Evolutionary conservation across 208 protist genomes (phyloP), one percentile per base, ranked within the genome.

Genomic region (Trypanosoma brucei): DNA sequence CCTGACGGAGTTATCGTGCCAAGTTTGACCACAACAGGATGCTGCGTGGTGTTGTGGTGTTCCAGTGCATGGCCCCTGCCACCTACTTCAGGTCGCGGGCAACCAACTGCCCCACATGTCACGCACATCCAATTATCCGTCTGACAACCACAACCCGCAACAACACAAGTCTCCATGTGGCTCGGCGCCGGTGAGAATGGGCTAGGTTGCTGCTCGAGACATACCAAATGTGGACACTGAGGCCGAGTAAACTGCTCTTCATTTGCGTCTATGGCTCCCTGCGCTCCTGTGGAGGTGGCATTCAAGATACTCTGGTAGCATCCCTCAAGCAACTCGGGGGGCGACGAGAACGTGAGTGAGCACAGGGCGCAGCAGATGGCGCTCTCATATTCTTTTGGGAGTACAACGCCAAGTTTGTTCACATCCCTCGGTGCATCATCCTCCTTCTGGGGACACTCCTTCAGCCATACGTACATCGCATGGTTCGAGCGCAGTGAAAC

Each of bases 121-220:
- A 98, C 72, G 75, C 92, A 97, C 76, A 98, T 87, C 96, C 97
- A 98, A 60, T 98, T 91, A 74, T 98, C 98, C 37, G 84, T 54
- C 11, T n/a, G 60, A 59, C 95, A 89, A 2, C 76, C 91, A 68
- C 97, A 98, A 3, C 62, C 68, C 13, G 70, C 68, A 37, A 78
- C 70, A 22, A 34, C 37, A 75, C 89, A 95, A 36, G 68, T 62
- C 55, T 81, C 70, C 22, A 77, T 73, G 9, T 75, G 79, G 2
- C 75, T 76, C 0, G 83, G 82, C 6, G 70, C 62, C 11, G 49
- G 60, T 37, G 44, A 36, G 65, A 84, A 90, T n/a, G 83, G 79
- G 53, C 56, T 86, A 6, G 80, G 65, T 51, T 78, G 50, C 75
- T 95, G 90, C 67, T 88, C 84, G 5, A 95, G 68, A 55, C 78